Conservation (phyloP, 2,329 filamentous ascomycete genomes). For the Ilyonectria destructans region DNA sequence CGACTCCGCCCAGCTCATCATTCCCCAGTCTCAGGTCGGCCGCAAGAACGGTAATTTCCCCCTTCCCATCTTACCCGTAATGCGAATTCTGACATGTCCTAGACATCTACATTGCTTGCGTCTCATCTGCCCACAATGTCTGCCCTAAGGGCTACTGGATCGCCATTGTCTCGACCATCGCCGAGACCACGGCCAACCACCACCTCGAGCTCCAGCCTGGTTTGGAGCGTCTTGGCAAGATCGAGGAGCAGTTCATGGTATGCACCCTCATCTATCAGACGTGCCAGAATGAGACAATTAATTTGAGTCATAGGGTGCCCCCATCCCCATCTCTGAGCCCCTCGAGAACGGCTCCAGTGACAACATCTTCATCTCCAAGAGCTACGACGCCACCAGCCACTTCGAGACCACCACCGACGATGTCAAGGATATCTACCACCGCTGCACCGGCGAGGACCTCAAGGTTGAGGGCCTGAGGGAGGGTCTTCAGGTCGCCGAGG, state of each 20-base stretch:
- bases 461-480: constrained; percentile 91
- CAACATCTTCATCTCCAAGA: constrained; percentile 98
- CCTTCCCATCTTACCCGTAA: background rate
- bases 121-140: constrained; percentile 96
- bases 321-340: constrained; percentile 95
- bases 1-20: constrained; percentile 96
- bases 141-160: constrained; percentile 99
- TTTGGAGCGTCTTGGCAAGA: constrained; percentile 90
- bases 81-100: constrained; percentile 30
- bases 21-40: constrained; percentile 97
- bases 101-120: constrained; percentile 98
- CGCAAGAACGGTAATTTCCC: constrained; percentile 87
- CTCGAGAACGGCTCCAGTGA: constrained; percentile 86
- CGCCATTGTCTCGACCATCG: constrained; percentile 97
- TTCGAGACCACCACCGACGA: constrained; percentile 95
- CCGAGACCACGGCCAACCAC: constrained; percentile 92
- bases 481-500: constrained; percentile 81
- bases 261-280: constrained; percentile 36
- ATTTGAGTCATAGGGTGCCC: constrained; percentile 70
- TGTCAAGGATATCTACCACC: constrained; percentile 92
- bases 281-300: background rate
- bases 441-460: constrained; percentile 87
- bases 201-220: constrained; percentile 95
- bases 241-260: constrained; percentile 98
- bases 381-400: constrained; percentile 97